Percentiles rank a stretch among this genome's conserved stretches.
These are phyloP conservation scores for Teunomyces panamensis DNA, from an alignment of 805 yeast genomes.

Conservation along the genomic window DNA sequence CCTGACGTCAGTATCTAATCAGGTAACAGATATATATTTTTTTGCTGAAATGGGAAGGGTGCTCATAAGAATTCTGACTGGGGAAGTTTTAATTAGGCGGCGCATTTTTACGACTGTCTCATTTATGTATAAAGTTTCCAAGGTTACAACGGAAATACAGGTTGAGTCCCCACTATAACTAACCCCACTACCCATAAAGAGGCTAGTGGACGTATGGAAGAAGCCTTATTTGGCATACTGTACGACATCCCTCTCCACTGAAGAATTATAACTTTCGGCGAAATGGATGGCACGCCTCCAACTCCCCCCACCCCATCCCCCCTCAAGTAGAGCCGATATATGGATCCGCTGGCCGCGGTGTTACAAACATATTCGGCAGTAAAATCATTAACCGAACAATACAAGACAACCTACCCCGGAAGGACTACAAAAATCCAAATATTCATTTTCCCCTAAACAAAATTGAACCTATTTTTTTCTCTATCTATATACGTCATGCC, in stretches of 20 bases:
- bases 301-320: neutral
- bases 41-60: neutral
- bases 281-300: neutral
- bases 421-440: neutral
- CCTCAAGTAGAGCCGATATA: neutral
- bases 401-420: neutral
- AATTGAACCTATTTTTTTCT: neutral
- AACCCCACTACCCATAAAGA: neutral
- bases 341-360: neutral
- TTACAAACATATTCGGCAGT: no score
- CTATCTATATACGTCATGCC: neutral
- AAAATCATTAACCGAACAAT: no score
- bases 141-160: neutral
- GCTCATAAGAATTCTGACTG: neutral
- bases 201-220: neutral
- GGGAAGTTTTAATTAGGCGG: neutral
- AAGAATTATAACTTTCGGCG: neutral
- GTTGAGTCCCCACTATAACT: neutral
- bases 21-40: neutral
- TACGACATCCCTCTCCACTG: neutral
- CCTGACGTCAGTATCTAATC: conserved; percentile 1
- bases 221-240: neutral
- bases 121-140: neutral
- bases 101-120: neutral
- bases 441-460: neutral